A percentile compares a stretch with the other conserved stretches of the same genome.
phyloP scores from a whole-genome alignment of 2,329 filamentous ascomycete species.

The Trichoderma sp. region DNA sequence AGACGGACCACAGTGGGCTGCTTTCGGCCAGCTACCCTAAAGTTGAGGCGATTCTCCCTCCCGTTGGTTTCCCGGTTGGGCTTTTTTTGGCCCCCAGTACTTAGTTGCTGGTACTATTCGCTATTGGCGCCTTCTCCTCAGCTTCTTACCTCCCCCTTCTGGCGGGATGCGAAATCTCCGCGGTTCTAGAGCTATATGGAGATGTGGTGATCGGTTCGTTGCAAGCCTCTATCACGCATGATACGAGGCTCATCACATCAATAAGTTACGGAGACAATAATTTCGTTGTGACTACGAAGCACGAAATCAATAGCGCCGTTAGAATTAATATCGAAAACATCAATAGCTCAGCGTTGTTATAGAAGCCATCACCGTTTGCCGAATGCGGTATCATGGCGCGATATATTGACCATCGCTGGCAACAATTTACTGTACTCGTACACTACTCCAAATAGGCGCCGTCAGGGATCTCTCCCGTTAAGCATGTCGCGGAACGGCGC shows the following conservation, averaged over 20 bases:
- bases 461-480: constrained; percentile 1
- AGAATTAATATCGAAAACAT: background rate
- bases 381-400: constrained; percentile 18
- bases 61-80: background rate
- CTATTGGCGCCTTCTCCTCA: background rate
- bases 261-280: background rate
- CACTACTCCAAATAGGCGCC: background rate
- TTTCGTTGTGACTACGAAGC: background rate
- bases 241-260: background rate
- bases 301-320: background rate
- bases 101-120: background rate
- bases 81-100: background rate
- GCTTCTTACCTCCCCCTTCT: background rate
- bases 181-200: background rate
- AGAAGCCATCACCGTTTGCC: constrained; percentile 3
- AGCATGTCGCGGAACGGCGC: constrained; percentile 15
- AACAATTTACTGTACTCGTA: background rate
- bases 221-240: background rate
- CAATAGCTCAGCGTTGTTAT: background rate
- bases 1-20: background rate
- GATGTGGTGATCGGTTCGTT: background rate
- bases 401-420: constrained; percentile 15
- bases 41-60: background rate
- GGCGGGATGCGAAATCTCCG: background rate
- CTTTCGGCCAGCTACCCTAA: constrained; percentile 7